Percentiles rank a stretch among this genome's conserved stretches.
Evolutionary conservation across 2,329 filamentous ascomycete species (phyloP).

Genomic region (Phoma sp.): DNA sequence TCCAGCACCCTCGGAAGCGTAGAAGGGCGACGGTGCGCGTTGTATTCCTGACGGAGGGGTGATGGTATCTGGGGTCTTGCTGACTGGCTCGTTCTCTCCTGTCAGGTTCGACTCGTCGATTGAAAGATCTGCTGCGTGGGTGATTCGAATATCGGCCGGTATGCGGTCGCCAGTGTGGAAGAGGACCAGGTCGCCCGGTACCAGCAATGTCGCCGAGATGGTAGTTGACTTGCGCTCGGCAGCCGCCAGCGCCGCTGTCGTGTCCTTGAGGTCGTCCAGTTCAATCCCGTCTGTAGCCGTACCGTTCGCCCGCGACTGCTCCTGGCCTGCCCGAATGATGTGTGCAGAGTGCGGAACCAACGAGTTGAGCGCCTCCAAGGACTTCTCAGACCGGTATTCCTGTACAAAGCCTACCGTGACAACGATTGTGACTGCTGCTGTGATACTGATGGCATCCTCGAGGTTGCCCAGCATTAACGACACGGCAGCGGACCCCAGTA

Average conservation of each 20-base stretch:
- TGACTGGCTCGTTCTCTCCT: conserved; percentile 92
- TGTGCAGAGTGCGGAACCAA: conserved; percentile 95
- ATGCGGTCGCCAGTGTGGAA: conserved; percentile 97
- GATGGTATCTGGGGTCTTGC: conserved; percentile 73
- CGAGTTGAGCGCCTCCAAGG: conserved; percentile 90
- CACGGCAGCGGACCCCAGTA: conserved; percentile 85
- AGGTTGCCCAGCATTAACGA: conserved; percentile 91
- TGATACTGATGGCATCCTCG: conserved; percentile 95
- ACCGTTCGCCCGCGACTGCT: conserved; percentile 35
- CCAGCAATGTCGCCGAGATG: conserved; percentile 84
- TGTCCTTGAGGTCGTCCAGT: conserved; percentile 58
- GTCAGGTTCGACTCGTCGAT: conserved; percentile 98
- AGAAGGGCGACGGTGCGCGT: conserved; percentile 62
- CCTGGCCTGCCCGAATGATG: conserved; percentile 69
- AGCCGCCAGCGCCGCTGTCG: conserved; percentile 66
- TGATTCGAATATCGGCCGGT: conserved; percentile 94
- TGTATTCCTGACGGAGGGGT: conserved; percentile 47
- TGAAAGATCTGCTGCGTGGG: conserved; percentile 83
- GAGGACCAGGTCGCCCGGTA: conserved; percentile 89
- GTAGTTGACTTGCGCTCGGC: conserved; percentile 79
- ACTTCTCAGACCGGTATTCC: conserved; percentile 97
- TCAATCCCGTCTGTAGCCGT: conserved; percentile 49
- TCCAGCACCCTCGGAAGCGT: conserved; percentile 64
- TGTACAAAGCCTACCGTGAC: conserved; percentile 96
- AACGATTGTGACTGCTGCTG: conserved; percentile 94